These are phyloP conservation scores for Epichloe sibirici DNA, from an alignment of 2,329 filamentous ascomycete species.

Conservation along the genomic window DNA sequence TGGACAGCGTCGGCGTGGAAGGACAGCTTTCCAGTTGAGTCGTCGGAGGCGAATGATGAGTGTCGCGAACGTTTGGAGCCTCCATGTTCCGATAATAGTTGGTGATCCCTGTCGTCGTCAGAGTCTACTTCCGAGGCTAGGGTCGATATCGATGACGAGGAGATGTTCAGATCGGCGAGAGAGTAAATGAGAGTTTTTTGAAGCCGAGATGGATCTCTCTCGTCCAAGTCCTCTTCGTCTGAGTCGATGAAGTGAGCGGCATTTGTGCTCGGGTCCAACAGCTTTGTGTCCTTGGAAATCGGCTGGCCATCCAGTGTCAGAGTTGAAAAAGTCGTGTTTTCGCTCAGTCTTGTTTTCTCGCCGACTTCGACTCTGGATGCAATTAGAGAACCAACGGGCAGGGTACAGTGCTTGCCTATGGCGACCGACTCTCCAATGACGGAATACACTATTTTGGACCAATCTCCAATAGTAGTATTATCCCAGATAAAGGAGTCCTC, in stretches of 20 bases:
- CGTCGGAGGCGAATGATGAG: conserved; percentile 61
- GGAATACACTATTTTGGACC: conserved; percentile 54
- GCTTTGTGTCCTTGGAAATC: conserved; percentile 27
- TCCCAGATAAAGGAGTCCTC: conserved; percentile 83
- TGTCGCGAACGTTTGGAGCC: conserved; percentile 48
- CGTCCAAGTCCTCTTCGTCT: conserved; percentile 36
- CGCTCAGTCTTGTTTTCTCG: conserved; percentile 40
- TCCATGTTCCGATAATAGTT: conserved; percentile 32
- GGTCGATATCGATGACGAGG: conserved; percentile 43
- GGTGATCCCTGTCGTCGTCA: conserved; percentile 54
- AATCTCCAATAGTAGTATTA: conserved; percentile 64
- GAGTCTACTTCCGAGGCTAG: conserved; percentile 53
- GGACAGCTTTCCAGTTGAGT: conserved; percentile 42
- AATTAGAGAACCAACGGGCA: conserved; percentile 64
- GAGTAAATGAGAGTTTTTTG: conserved; percentile 45
- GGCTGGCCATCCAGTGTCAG: conserved; percentile 25
- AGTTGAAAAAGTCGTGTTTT: conserved; percentile 21
- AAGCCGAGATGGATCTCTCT: conserved; percentile 37
- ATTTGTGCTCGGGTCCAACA: conserved; percentile 38
- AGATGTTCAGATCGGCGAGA: conserved; percentile 39
- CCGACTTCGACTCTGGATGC: conserved; percentile 66
- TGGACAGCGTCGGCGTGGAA: conserved; percentile 84
- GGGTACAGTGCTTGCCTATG: conserved; percentile 56
- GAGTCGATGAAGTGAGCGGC: conserved; percentile 35
- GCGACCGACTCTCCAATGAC: conserved; percentile 63